Percentiles rank a stretch among this genome's conserved stretches.
Conservation (phyloP, 768 basidiomycete species). For the Hemileccinum impolitum region DNA sequence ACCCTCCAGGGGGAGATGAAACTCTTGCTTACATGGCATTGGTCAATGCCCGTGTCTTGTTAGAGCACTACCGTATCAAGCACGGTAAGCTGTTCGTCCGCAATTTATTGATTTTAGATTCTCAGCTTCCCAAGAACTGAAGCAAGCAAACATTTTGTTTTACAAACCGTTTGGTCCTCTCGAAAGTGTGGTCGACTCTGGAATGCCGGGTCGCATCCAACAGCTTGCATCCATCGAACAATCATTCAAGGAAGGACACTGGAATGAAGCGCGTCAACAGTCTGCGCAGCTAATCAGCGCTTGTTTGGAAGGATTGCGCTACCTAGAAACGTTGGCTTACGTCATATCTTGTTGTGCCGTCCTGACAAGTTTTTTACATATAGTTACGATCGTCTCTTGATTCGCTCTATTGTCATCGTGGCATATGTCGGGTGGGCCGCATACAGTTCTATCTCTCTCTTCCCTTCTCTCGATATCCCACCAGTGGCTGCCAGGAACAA, state of each 20-base stretch:
- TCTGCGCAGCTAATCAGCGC: slow-evolving; percentile 52
- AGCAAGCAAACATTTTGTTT: slow-evolving; percentile 51
- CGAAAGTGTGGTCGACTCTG: slow-evolving; percentile 27
- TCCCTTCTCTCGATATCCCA: slow-evolving; percentile 38
- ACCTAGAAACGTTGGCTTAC: slow-evolving; percentile 60
- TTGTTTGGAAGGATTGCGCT: slow-evolving; percentile 62
- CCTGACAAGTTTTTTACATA: slow-evolving; percentile 5
- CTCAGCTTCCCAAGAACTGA: slow-evolving; percentile 47
- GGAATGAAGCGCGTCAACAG: slow-evolving; percentile 45
- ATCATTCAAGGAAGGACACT: slow-evolving; percentile 41
- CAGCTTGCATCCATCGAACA: slow-evolving; percentile 42
- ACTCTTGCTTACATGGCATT: slow-evolving; percentile 52
- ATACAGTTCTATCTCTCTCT: slow-evolving; percentile 57
- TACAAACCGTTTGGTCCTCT: slow-evolving; percentile 62
- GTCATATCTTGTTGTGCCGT: background rate
- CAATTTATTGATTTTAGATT: background rate
- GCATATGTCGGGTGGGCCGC: slow-evolving; percentile 81
- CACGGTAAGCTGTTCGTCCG: slow-evolving; percentile 47
- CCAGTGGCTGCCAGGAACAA: background rate
- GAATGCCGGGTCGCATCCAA: slow-evolving; percentile 33
- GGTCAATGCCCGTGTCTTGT: slow-evolving; percentile 65
- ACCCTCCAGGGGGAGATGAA: slow-evolving; percentile 43
- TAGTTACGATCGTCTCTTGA: slow-evolving; percentile 71
- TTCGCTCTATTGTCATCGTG: slow-evolving; percentile 62
- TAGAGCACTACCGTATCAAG: slow-evolving; percentile 77